A percentile compares a stretch with the other conserved stretches of the same genome.
phyloP scores from a whole-genome alignment of 192 early-diverging fungal species.

The Coemansia sp. region DNA sequence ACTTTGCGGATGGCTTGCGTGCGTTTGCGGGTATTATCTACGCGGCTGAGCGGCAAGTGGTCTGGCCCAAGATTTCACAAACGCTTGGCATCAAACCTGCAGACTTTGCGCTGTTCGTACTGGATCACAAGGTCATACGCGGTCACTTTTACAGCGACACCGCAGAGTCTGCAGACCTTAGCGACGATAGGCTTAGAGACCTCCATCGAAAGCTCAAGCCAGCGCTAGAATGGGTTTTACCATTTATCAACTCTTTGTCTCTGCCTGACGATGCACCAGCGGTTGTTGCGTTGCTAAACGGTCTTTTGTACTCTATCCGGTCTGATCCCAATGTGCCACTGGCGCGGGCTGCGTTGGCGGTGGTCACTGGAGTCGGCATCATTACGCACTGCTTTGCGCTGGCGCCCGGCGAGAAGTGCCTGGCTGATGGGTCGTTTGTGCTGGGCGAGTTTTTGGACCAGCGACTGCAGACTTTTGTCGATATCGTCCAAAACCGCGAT shows the following conservation, averaged over 20 bases:
- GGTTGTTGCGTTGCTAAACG: constrained; percentile 24
- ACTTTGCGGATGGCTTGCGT: constrained; percentile 40
- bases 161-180: not conserved
- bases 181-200: constrained; percentile 12
- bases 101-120: constrained; percentile 21
- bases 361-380: constrained; percentile 41
- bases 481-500: constrained; percentile 34
- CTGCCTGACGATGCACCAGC: constrained; percentile 28
- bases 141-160: constrained; percentile 5
- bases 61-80: constrained; percentile 31
- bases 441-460: constrained; percentile 31
- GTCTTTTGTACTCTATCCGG: constrained; percentile 27
- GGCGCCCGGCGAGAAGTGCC: constrained; percentile 21
- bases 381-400: constrained; percentile 43
- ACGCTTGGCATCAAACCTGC: not conserved
- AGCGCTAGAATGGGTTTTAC: constrained; percentile 46
- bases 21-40: constrained; percentile 32
- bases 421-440: constrained; percentile 20
- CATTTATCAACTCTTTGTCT: constrained; percentile 42
- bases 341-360: constrained; percentile 19
- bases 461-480: constrained; percentile 19
- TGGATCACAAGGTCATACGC: constrained; percentile 19
- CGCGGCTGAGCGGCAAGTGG: constrained; percentile 7
- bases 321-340: constrained; percentile 16
- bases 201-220: constrained; percentile 32